A percentile compares a stretch with the other conserved stretches of the same genome.
Evolutionary conservation across 768 basidiomycete species (phyloP).

Genomic region (Austroboletus eburneus): DNA sequence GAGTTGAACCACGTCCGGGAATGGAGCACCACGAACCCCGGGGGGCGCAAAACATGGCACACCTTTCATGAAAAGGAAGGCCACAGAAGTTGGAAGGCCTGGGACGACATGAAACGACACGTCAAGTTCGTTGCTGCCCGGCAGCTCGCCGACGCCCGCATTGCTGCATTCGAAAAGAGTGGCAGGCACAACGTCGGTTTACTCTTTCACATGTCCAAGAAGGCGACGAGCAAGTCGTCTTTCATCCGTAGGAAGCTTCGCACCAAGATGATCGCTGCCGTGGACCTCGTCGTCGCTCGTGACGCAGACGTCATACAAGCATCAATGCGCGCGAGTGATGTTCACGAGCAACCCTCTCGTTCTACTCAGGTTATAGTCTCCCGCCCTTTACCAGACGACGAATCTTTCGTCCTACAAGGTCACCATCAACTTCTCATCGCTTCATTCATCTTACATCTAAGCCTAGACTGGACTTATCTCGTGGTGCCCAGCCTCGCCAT

Average conservation of each 20-base stretch:
- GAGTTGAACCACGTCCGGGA: not conserved
- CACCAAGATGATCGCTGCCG: conserved; percentile 18
- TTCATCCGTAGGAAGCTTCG: conserved; percentile 21
- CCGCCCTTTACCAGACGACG: not conserved
- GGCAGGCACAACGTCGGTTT: conserved; percentile 14
- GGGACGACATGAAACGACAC: not conserved
- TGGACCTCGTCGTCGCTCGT: conserved; percentile 17
- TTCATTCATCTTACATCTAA: not conserved
- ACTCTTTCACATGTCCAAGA: conserved; percentile 21
- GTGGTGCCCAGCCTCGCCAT: conserved; percentile 20
- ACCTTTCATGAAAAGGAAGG: not conserved
- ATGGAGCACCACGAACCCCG: not conserved
- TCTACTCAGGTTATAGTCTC: conserved; percentile 1
- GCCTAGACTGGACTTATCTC: conserved; percentile 28
- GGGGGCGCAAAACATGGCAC: not conserved
- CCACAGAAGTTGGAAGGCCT: not conserved
- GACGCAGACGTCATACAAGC: conserved; percentile 10
- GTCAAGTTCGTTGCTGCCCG: not conserved
- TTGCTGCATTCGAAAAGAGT: conserved; percentile 4
- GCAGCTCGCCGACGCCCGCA: conserved; percentile 5
- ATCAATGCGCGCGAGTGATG: too few relatives aligned
- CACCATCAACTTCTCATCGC: not conserved
- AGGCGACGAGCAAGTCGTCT: conserved; percentile 20
- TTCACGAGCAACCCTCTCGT: not conserved
- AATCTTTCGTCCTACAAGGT: conserved; percentile 18